A percentile compares a stretch with the other conserved stretches of the same genome.
Evolutionary conservation across 2,329 filamentous ascomycete genomes (phyloP).

Genomic region (Xylaria arbuscula): DNA sequence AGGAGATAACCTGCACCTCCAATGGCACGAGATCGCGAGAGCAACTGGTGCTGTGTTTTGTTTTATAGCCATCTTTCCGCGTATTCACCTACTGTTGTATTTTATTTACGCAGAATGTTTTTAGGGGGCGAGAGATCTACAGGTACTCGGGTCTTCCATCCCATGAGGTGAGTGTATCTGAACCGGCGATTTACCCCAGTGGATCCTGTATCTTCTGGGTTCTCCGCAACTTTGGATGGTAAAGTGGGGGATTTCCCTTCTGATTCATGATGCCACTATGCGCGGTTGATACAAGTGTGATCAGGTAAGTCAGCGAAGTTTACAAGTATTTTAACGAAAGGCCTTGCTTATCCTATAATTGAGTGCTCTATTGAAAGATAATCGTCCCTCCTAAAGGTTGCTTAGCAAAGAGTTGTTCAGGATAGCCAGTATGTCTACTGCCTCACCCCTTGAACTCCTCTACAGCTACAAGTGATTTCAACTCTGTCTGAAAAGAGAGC

Average conservation of each 20-base stretch:
- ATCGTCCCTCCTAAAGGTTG: too few relatives aligned
- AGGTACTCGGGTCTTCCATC: constrained; percentile 4
- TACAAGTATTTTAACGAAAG: not conserved
- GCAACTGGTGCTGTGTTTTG: not conserved
- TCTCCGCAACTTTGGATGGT: constrained; percentile 20
- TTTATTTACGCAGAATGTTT: not conserved
- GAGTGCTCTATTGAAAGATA: not conserved
- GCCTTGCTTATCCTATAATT: too few relatives aligned
- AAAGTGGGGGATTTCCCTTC: constrained; percentile 4
- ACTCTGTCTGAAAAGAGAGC: not conserved
- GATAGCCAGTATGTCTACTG: not conserved
- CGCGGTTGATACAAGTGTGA: not conserved
- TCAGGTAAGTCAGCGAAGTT: not conserved
- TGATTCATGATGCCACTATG: constrained; percentile 9
- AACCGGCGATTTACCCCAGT: constrained; percentile 23
- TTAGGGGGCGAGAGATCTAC: not conserved
- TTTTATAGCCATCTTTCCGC: constrained; percentile 17
- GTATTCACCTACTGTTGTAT: not conserved
- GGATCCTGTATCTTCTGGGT: constrained; percentile 8
- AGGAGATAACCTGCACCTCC: not conserved
- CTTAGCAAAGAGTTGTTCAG: not conserved
- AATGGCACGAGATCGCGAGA: not conserved
- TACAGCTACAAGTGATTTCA: not conserved
- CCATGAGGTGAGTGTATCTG: constrained; percentile 25
- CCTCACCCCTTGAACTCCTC: not conserved